These are phyloP conservation scores for Monilinia fructigena DNA, from an alignment of 2,329 filamentous ascomycete species.

Conservation along the genomic window DNA sequence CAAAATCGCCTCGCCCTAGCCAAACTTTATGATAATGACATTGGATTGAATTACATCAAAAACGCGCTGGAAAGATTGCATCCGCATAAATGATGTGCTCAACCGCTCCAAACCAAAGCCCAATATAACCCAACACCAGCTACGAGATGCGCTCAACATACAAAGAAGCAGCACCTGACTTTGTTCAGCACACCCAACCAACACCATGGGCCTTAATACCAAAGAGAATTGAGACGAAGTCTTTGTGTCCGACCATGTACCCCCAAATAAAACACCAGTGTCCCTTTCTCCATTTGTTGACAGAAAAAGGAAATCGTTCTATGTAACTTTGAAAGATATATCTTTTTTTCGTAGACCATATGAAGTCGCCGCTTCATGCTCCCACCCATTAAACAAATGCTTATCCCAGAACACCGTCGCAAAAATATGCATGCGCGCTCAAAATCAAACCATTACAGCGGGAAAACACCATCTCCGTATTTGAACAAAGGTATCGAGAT, in stretches of 20 bases:
- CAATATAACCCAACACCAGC: conserved; percentile 26
- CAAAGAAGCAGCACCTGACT: conserved; percentile 33
- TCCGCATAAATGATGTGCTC: conserved; percentile 29
- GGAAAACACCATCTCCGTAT: conserved; percentile 36
- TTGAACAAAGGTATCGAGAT: conserved; percentile 42
- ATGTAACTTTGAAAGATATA: conserved; percentile 37
- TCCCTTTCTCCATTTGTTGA: conserved; percentile 30
- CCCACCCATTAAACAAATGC: conserved; percentile 38
- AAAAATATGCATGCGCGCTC: conserved; percentile 40
- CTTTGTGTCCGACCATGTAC: conserved; percentile 37
- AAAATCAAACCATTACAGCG: conserved; percentile 37
- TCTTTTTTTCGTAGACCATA: conserved; percentile 38
- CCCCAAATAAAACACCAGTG: conserved; percentile 36
- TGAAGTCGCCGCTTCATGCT: conserved; percentile 41
- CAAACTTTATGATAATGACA: conserved; percentile 25
- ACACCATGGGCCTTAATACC: conserved; percentile 34
- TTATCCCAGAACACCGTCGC: conserved; percentile 39
- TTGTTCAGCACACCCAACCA: conserved; percentile 34
- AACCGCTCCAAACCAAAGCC: conserved; percentile 33
- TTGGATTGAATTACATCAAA: conserved; percentile 24
- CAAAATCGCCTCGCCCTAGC: conserved; percentile 24
- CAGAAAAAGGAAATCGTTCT: conserved; percentile 40
- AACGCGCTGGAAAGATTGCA: conserved; percentile 34
- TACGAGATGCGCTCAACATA: conserved; percentile 32
- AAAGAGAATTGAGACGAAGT: conserved; percentile 37